These are phyloP conservation scores for Climacium dendroides DNA, from an alignment of 225 moss, liverwort and hornwort species.

Conservation along the genomic window DNA sequence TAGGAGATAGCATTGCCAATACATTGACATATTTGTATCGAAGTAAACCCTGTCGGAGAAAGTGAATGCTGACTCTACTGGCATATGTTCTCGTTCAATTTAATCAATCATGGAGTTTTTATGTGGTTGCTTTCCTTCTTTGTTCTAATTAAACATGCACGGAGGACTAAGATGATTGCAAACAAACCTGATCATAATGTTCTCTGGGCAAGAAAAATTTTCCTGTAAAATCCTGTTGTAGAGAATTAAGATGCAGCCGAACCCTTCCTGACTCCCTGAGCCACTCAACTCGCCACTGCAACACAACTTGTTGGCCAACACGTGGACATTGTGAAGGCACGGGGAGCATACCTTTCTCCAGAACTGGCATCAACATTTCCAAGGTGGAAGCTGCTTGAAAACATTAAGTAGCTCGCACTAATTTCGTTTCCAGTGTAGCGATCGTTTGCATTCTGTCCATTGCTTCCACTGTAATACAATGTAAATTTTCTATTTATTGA, in stretches of 20 bases:
- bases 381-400: not conserved
- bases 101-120: not conserved
- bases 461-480: no score
- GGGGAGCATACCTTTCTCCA: no score
- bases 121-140: not conserved
- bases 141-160: no score
- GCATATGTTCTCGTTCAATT: not conserved
- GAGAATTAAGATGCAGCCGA: slow-evolving; percentile 18
- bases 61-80: not conserved
- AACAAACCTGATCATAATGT: slow-evolving; percentile 13
- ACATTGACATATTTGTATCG: not conserved
- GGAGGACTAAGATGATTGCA: not conserved
- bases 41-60: not conserved
- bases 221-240: slow-evolving; percentile 10
- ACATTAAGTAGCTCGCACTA: no score
- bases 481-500: no score
- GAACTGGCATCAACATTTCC: slow-evolving; percentile 50
- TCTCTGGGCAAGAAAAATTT: not conserved
- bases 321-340: slow-evolving; percentile 68
- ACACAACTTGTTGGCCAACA: slow-evolving; percentile 83
- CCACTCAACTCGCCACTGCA: slow-evolving; percentile 93
- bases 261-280: slow-evolving; percentile 82
- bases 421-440: no score
- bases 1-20: not conserved
- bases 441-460: no score